Evolutionary conservation across 2,329 filamentous ascomycete species (phyloP), one percentile per base, ranked within the genome.

Genomic region (Ceratocystis cacaofunesta): DNA sequence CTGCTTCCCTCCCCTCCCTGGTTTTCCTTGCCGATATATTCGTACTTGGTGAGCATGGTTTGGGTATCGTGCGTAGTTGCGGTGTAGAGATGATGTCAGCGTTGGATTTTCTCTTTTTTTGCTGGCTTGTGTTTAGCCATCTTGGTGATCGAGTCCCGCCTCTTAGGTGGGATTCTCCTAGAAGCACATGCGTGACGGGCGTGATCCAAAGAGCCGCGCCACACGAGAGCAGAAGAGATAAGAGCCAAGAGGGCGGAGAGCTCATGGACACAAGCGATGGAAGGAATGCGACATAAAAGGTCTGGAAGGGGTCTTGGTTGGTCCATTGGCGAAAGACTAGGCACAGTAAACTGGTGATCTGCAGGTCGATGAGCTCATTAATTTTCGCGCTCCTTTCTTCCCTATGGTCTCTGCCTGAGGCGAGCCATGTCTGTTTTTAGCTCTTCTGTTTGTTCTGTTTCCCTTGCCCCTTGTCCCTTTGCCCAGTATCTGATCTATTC

Each of bases 171-270:
- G 61, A 44, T 62, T 58, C 55, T 36, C 12, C 15, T 32, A 50
- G 41, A 48, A 36, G 43, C 44, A 62, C 61, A 41, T 28, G 61
- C 61, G 61, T 62, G 61, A 62, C 32, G 22, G 46, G 22, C 15
- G 19, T n/a, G 55, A 52, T 25, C 19, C 48, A 52, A 52, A 41
- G 36, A 41, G 36, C 10, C 36, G 46, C 46, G 17, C n/a, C 46
- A 50, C 7, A 50, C 17, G 22, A 25, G 8, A 50, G 3, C 6
- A 50, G 19, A 58, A 36, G 55, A 58, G 55, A 57, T 15, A 57
- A 32, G 22, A 36, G 55, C 30, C 32, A 58, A 58, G 28, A n/a
- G 30, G 32, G 55, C 55, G 32, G 55, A 7, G 50, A 17, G 10
- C 22, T 55, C 12, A 28, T 6, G 19, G 25, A 17, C 5, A 25